A percentile compares a stretch with the other conserved stretches of the same genome.
phyloP scores from a whole-genome alignment of 73 alveolate species.

The Paramecium primaurelia region DNA sequence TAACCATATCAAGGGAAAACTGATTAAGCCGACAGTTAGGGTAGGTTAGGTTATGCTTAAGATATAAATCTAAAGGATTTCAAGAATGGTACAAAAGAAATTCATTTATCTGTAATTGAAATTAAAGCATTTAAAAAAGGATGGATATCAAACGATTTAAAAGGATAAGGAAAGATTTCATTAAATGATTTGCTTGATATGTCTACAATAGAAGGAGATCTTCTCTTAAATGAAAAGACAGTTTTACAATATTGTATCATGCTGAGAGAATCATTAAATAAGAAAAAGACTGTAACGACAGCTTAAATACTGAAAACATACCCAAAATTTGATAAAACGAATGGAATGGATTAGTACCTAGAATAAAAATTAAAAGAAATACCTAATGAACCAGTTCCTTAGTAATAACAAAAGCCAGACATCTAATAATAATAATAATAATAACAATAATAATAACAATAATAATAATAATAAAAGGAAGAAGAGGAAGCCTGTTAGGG shows the following conservation, averaged over 20 bases:
- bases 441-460: not conserved
- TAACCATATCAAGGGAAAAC: not conserved
- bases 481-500: not conserved
- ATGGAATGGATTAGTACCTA: not conserved
- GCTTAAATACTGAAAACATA: not conserved
- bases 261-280: conserved; percentile 33
- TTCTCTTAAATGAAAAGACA: not conserved
- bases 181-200: not conserved
- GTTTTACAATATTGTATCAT: not conserved
- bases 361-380: not conserved
- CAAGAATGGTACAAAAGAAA: not conserved
- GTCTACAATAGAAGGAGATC: not conserved
- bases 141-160: not conserved
- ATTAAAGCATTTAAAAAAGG: conserved; percentile 19
- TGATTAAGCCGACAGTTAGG: not conserved
- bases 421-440: not conserved
- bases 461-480: not conserved
- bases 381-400: not conserved
- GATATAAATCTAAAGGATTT: not conserved
- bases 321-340: not conserved
- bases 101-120: not conserved
- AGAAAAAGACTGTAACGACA: not conserved
- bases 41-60: not conserved
- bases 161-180: not conserved
- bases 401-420: not conserved